A percentile compares a stretch with the other conserved stretches of the same genome.
Evolutionary conservation across 768 basidiomycete genomes (phyloP).

Genomic region (Russula abietina): DNA sequence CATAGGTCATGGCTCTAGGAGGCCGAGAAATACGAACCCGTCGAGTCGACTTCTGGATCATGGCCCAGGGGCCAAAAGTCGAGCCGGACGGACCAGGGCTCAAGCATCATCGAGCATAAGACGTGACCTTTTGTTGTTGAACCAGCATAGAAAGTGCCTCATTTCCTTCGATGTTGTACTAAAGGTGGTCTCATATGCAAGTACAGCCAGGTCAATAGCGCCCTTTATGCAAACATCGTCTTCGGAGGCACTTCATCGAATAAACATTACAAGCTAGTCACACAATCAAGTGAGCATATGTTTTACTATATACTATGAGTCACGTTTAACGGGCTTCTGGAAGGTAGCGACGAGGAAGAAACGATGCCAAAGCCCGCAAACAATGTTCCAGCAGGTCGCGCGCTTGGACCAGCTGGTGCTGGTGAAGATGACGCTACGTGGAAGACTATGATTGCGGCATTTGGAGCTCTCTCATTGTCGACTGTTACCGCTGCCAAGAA

Average conservation of each 20-base stretch:
- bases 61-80: slow-evolving; percentile 1
- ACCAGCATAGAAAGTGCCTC: slow-evolving; percentile 11
- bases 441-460: slow-evolving; percentile 11
- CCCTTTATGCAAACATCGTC: slow-evolving; percentile 5
- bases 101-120: slow-evolving; percentile 5
- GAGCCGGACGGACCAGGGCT: slow-evolving; percentile 1
- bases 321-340: neutral
- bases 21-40: neutral
- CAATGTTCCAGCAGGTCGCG: neutral
- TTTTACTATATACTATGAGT: neutral
- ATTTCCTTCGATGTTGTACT: neutral
- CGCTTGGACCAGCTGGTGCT: neutral
- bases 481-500: slow-evolving; percentile 8
- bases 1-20: neutral
- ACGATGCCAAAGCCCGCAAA: no score
- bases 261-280: neutral
- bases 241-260: slow-evolving; percentile 3
- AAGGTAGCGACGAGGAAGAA: slow-evolving; percentile 9
- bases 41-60: neutral
- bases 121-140: slow-evolving; percentile 1
- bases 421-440: neutral
- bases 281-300: slow-evolving; percentile 8
- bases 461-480: slow-evolving; percentile 16
- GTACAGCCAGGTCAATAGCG: slow-evolving; percentile 10
- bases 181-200: neutral